These are phyloP conservation scores for Mycena venus DNA, from an alignment of 768 basidiomycete genomes.

Conservation along the genomic window DNA sequence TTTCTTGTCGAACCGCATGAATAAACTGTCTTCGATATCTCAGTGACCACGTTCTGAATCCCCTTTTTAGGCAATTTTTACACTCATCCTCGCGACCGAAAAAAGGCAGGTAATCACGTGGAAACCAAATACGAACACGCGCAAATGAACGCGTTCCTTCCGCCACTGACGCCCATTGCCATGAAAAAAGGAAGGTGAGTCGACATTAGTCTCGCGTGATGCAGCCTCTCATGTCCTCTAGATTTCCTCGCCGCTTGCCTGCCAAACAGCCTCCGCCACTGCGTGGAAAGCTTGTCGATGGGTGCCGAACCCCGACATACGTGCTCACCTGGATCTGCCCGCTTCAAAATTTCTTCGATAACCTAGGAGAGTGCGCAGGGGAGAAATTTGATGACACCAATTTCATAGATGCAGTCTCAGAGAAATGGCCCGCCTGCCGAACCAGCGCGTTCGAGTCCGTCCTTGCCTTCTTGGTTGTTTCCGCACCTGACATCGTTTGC, in stretches of 20 bases:
- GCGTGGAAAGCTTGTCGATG: background rate
- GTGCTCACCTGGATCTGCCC: constrained; percentile 6
- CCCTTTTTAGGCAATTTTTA: too few species aligned
- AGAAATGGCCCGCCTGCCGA: background rate
- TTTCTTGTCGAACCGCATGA: constrained; percentile 16
- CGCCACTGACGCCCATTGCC: too few species aligned
- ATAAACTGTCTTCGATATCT: background rate
- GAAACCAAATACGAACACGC: too few species aligned
- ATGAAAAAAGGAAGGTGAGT: background rate
- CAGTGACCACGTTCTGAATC: too few species aligned
- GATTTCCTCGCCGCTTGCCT: background rate
- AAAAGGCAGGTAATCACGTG: too few species aligned
- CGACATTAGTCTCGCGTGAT: background rate
- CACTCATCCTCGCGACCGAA: too few species aligned
- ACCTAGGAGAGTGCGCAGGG: background rate
- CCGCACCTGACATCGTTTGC: background rate
- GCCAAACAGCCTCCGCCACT: background rate
- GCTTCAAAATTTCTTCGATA: background rate
- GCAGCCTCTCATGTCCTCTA: background rate
- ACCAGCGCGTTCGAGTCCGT: constrained; percentile 2
- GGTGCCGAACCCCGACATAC: background rate
- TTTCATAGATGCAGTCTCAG: background rate
- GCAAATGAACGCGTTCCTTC: too few species aligned
- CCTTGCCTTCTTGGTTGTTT: background rate
- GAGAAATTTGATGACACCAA: background rate